Evolutionary conservation across 2,329 filamentous ascomycete species (phyloP).

Genomic region (Penicillium fuscoglaucum): DNA sequence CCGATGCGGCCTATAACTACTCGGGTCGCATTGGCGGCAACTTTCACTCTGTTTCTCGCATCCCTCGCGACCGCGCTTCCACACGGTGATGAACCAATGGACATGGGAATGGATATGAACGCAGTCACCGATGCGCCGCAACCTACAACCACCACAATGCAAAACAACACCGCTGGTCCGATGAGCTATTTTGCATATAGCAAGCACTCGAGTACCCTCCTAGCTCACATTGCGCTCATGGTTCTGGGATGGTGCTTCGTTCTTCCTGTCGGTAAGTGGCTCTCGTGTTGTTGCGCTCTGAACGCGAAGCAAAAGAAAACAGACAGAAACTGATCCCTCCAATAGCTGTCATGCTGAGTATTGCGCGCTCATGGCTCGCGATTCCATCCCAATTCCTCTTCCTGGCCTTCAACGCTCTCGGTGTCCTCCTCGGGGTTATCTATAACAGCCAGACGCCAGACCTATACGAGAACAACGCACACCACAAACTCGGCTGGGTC

Average conservation of each 20-base stretch:
- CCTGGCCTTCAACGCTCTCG: slow-evolving; percentile 62
- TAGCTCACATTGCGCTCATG: slow-evolving; percentile 72
- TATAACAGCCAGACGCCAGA: slow-evolving; percentile 84
- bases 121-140: slow-evolving; percentile 14
- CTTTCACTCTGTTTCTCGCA: slow-evolving; percentile 23
- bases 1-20: slow-evolving; percentile 29
- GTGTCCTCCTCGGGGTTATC: slow-evolving; percentile 63
- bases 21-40: slow-evolving; percentile 31
- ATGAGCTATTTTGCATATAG: slow-evolving; percentile 48
- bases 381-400: slow-evolving; percentile 70
- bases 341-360: slow-evolving; percentile 79
- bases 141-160: slow-evolving; percentile 16
- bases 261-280: slow-evolving; percentile 66
- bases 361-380: slow-evolving; percentile 74
- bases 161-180: slow-evolving; percentile 28
- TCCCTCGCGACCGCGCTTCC: slow-evolving; percentile 34
- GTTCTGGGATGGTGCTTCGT: slow-evolving; percentile 69
- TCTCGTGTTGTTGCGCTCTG: background rate
- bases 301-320: background rate
- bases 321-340: background rate
- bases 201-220: slow-evolving; percentile 52
- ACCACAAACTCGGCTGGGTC: slow-evolving; percentile 85
- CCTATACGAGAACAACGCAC: slow-evolving; percentile 82
- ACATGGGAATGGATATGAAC: slow-evolving; percentile 30
- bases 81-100: slow-evolving; percentile 35